Percentiles rank a stretch among this genome's conserved stretches.
Evolutionary conservation across 306 rosid species (phyloP).

Genomic region (Trifolium subterraneum): DNA sequence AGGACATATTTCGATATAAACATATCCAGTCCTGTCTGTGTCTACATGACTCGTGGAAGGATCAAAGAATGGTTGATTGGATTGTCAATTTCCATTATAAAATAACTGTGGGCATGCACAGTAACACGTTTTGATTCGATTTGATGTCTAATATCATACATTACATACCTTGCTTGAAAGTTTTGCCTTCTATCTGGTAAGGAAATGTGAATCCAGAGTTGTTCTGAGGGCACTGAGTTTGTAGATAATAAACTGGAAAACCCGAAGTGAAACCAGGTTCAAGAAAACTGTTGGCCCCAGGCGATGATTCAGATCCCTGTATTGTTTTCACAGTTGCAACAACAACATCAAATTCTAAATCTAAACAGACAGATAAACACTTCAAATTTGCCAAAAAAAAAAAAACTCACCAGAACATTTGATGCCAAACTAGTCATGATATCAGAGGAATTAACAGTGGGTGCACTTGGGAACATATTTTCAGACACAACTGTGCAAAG

Average conservation of each 20-base stretch:
- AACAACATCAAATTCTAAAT: conserved; percentile 14
- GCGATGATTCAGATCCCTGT: conserved; percentile 68
- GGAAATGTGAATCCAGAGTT: conserved; percentile 44
- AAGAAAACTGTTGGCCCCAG: conserved; percentile 48
- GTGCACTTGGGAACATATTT: conserved; percentile 53
- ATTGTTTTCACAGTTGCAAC: conserved; percentile 39
- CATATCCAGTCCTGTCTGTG: neutral
- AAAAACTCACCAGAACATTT: conserved; percentile 59
- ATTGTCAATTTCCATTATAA: neutral
- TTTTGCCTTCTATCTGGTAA: conserved; percentile 8
- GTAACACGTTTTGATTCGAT: neutral
- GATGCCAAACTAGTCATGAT: conserved; percentile 47
- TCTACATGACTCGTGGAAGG: neutral
- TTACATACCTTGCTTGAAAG: conserved; percentile 51
- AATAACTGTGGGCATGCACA: neutral
- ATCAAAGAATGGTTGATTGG: neutral
- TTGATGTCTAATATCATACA: conserved; percentile 18
- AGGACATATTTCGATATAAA: neutral
- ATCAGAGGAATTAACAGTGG: conserved; percentile 43
- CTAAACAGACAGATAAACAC: neutral
- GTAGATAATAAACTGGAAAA: conserved; percentile 59
- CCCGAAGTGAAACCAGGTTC: conserved; percentile 69
- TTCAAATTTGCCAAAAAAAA: neutral
- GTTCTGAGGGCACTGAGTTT: conserved; percentile 54
- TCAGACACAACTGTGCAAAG: conserved; percentile 55